Evolutionary conservation across 192 early-diverging fungal genomes (phyloP).

Genomic region (Podochytrium sp.): DNA sequence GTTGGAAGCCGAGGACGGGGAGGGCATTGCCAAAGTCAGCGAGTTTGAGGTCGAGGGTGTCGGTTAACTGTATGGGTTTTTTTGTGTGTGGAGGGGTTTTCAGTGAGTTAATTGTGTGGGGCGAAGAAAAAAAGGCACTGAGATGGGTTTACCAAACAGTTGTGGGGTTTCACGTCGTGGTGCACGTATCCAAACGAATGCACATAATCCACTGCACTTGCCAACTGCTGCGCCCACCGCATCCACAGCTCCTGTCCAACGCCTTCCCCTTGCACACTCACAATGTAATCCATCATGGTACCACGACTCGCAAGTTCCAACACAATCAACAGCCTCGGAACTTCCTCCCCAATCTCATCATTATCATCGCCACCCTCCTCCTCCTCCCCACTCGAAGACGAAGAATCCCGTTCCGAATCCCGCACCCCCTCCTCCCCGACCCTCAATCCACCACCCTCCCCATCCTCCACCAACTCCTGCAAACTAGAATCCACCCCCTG

Average conservation of each 20-base stretch:
- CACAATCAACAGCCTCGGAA: conserved; percentile 44
- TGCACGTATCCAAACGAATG: conserved; percentile 58
- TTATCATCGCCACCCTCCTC: neutral
- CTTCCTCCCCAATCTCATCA: conserved; percentile 13
- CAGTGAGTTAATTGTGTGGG: neutral
- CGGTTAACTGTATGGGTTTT: conserved; percentile 51
- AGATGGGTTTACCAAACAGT: conserved; percentile 52
- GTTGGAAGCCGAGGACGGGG: conserved; percentile 43
- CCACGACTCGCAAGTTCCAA: conserved; percentile 51
- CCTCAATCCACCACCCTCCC: neutral
- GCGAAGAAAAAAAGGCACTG: conserved; percentile 23
- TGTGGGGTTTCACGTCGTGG: conserved; percentile 66
- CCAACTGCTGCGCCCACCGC: conserved; percentile 55
- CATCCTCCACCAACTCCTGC: neutral
- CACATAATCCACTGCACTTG: conserved; percentile 49
- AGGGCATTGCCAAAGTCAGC: conserved; percentile 63
- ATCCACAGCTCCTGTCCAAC: conserved; percentile 52
- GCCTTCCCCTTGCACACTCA: conserved; percentile 27
- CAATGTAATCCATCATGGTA: conserved; percentile 57
- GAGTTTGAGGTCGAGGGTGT: conserved; percentile 46
- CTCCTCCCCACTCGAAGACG: neutral
- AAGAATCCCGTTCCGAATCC: neutral
- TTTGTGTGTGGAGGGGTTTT: too few species aligned
- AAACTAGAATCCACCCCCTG: neutral
- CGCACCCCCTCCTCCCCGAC: neutral